Base-by-base conservation (phyloP, 2,329 filamentous ascomycete genomes). In the Dothideomycetidae sp. region DNA sequence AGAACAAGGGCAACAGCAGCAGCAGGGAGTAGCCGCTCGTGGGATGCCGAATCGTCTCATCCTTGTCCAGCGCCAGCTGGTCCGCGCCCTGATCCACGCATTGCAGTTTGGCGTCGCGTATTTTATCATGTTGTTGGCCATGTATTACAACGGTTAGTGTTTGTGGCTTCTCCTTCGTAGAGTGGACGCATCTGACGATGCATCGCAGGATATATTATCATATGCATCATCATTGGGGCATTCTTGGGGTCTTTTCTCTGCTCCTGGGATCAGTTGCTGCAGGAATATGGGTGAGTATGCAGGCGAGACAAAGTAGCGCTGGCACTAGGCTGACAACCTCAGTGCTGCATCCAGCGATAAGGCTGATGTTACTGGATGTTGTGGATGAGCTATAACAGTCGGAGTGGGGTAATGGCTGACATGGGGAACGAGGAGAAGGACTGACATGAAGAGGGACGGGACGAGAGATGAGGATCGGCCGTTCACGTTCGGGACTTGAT, bases 191-290 rank as follows among this genome's bases (percentile, higher is more conserved):
- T n/a, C n/a, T n/a, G n/a, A n/a, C n/a, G n/a, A n/a, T n/a, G n/a
- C n/a, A n/a, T n/a, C n/a, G 7, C 21, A 26, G 21, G 21, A 5
- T 90, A 83, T 57, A 68, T 90, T 44, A 81, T 90, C 54, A 77
- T 88, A 42, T 82, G 75, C 47, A 83, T 90, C 54, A 72, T 88
- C 44, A 70, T 88, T 39, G 83, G 83, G 1, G 73, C 78, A 1
- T 83, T 73, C 45, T 40, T 86, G 4, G 83, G 82, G 11, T 66
- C 70, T 10, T 82, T 85, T 45, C 51, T 81, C 42, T 88, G 83
- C 53, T 71, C 75, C 18, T 86, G 80, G 78, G 78, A 81, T 21
- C 12, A 11, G 14, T 29, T 26, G 7, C n/a, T 7, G 7, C 7
- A 26, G 7, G 33, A 39, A 18, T 37, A 7, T 3, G 18, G 4